Conservation (phyloP, 176 grass and related monocot species). For the Paspalum notatum region DNA sequence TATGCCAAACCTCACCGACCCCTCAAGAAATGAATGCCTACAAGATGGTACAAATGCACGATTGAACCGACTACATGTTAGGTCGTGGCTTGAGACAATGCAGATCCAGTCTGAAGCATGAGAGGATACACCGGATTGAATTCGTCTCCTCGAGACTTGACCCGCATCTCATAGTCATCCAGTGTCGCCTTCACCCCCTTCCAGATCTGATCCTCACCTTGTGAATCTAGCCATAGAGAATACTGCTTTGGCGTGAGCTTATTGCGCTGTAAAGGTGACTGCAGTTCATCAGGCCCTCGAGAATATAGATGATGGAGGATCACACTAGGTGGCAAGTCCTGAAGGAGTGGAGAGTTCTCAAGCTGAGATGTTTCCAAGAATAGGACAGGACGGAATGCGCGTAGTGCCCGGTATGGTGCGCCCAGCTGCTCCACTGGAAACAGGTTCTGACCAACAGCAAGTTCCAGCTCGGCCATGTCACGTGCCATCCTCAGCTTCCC, state of each 20-base stretch:
- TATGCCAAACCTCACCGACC: conserved; percentile 5
- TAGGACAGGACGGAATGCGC: conserved; percentile 85
- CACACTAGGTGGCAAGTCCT: conserved; percentile 77
- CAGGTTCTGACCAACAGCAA: conserved; percentile 87
- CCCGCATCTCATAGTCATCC: conserved; percentile 80
- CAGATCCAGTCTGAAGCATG: conserved; percentile 84
- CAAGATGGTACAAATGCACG: conserved; percentile 39
- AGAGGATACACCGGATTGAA: conserved; percentile 87
- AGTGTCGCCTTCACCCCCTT: conserved; percentile 91
- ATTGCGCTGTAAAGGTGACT: conserved; percentile 91
- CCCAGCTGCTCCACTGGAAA: conserved; percentile 98
- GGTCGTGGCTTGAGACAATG: conserved; percentile 43
- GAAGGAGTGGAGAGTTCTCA: conserved; percentile 66
- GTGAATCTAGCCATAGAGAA: conserved; percentile 91
- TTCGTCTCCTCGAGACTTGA: conserved; percentile 72
- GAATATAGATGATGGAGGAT: conserved; percentile 97
- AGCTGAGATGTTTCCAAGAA: conserved; percentile 95
- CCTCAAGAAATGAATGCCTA: conserved; percentile 43
- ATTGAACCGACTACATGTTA: conserved; percentile 14
- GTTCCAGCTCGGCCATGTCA: conserved; percentile 97
- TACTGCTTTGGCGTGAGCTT: conserved; percentile 78
- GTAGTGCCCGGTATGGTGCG: conserved; percentile 76
- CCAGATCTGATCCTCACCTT: conserved; percentile 94
- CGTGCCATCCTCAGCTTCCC: conserved; percentile 96
- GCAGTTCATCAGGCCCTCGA: conserved; percentile 81